Evolutionary conservation across 2,329 filamentous ascomycete genomes (phyloP), one percentile per base, ranked within the genome.

Genomic region (Coniochaeta pulveracea): DNA sequence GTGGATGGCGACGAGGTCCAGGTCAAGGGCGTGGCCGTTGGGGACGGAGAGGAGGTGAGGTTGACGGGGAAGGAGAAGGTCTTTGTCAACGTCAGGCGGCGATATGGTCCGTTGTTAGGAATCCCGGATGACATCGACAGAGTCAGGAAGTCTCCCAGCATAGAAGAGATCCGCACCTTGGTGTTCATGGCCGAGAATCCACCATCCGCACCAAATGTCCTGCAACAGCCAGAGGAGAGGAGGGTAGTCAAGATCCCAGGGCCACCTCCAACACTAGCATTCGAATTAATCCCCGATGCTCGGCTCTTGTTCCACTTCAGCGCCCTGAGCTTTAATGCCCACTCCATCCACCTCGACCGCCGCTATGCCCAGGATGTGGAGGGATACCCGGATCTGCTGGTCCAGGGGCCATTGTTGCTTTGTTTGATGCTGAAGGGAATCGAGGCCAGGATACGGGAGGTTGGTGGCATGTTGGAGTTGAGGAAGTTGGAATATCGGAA

Each of bases 261-360:
- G n/a, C n/a, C n/a, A n/a, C n/a, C n/a, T n/a, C n/a, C n/a, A n/a
- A 51, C 11, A 54, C 58, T 40, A 6, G 49, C 49, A 15, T 50
- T 81, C 44, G 58, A 61, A 1, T 58, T 94, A 16, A 69, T 59
- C 0, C 85, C 86, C 1, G 77, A 78, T 3, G 64, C 72, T 3
- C 63, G 70, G 4, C 70, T 95, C 4, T 74, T 98, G 34, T 94
- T 93, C 60, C 76, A 88, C 37, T 96, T 89, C 63, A 91, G 82
- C 14, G 86, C 86, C 0, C 71, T 98, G 21, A 89, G 83, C 3
- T 88, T 85, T 63, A 98, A 98, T 55, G 85, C 85, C 2, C 91
- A 98, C 56, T 66, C 71, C 11, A 95, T 98, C 45, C 91, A 98
- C 57, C 66, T 93, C 15, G 83, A 95, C 53, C 69, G 67, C 2